A percentile compares a stretch with the other conserved stretches of the same genome.
Evolutionary conservation across 2,329 filamentous ascomycete species (phyloP).

Genomic region (Calonectria multiphialidica): DNA sequence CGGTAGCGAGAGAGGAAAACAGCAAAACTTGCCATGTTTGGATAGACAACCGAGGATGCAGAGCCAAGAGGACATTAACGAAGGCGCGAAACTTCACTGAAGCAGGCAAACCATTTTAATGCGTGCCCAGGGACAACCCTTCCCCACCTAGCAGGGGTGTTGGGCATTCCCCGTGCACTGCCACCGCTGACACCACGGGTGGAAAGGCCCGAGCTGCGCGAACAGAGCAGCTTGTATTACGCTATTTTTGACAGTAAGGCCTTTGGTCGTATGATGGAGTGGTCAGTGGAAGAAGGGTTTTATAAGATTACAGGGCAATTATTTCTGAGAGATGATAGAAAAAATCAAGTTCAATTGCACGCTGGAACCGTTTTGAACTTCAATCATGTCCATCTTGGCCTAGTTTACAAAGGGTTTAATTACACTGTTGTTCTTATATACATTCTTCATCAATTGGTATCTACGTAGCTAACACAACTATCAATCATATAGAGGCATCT

Average conservation of each 20-base stretch:
- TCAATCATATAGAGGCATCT: neutral
- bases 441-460: neutral
- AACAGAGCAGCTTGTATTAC: neutral
- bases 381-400: too few species aligned
- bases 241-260: neutral
- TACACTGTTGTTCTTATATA: neutral
- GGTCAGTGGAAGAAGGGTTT: too few species aligned
- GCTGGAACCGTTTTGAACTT: too few species aligned
- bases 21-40: slow-evolving; percentile 20
- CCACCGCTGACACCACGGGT: neutral
- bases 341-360: neutral
- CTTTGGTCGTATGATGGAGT: too few species aligned
- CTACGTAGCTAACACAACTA: neutral
- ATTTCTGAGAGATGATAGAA: neutral
- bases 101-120: neutral
- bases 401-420: too few species aligned
- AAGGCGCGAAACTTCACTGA: slow-evolving; percentile 1
- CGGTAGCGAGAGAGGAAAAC: slow-evolving; percentile 27
- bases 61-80: neutral
- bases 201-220: neutral
- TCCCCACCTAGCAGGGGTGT: neutral
- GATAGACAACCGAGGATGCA: too few species aligned
- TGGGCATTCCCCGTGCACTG: neutral
- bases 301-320: too few species aligned
- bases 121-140: neutral